These are phyloP conservation scores for Trichoderma koningiopsis DNA, from an alignment of 2,329 filamentous ascomycete genomes.

Conservation along the genomic window DNA sequence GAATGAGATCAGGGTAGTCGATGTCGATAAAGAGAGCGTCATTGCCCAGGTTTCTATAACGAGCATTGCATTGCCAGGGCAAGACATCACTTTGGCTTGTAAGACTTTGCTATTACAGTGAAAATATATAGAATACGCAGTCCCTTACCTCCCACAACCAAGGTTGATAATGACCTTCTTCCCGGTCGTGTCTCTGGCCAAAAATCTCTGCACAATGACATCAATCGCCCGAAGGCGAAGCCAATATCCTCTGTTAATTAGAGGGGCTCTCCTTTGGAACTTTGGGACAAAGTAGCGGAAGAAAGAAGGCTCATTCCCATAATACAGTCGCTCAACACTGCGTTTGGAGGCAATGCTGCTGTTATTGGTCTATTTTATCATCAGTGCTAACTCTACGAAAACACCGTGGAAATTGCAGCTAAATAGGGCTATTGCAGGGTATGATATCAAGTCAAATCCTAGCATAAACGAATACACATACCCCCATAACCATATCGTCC, in stretches of 20 bases:
- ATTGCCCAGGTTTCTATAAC: conserved; percentile 61
- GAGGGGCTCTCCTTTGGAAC: conserved; percentile 77
- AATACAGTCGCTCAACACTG: conserved; percentile 88
- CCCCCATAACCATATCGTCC: conserved; percentile 60
- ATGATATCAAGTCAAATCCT: not conserved
- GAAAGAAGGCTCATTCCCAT: conserved; percentile 75
- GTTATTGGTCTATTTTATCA: conserved; percentile 69
- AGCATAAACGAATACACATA: conserved; percentile 39
- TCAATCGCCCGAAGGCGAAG: conserved; percentile 83
- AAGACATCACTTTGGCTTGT: conserved; percentile 72
- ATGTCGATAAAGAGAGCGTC: conserved; percentile 76
- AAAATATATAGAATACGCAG: not conserved
- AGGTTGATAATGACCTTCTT: conserved; percentile 81
- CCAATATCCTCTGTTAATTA: conserved; percentile 91
- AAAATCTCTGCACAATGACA: conserved; percentile 70
- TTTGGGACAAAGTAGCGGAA: conserved; percentile 87
- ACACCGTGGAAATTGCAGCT: not conserved
- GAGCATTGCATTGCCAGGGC: conserved; percentile 77
- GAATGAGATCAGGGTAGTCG: conserved; percentile 80
- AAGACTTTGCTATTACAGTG: not conserved
- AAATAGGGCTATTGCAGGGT: not conserved
- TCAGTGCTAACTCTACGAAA: not conserved
- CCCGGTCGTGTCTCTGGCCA: conserved; percentile 54
- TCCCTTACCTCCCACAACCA: conserved; percentile 81
- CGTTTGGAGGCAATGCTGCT: conserved; percentile 91